phyloP scores from a whole-genome alignment of 2,329 filamentous ascomycete species.

The Xylariomycetidae sp. region DNA sequence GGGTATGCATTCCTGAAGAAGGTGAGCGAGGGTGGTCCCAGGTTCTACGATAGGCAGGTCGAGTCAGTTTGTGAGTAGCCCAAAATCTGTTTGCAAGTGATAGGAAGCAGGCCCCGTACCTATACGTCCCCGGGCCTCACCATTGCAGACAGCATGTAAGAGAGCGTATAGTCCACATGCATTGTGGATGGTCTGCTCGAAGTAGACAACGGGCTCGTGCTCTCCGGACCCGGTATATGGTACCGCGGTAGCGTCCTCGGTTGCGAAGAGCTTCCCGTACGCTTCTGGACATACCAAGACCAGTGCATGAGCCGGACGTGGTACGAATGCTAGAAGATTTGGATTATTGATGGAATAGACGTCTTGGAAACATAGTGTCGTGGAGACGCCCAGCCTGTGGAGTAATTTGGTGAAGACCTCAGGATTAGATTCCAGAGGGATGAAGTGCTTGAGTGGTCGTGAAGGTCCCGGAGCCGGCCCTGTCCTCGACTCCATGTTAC shows the following conservation, averaged over 20 bases:
- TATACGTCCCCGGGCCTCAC: conserved; percentile 40
- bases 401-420: conserved; percentile 71
- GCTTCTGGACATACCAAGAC: conserved; percentile 71
- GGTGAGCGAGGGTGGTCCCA: neutral
- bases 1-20: conserved; percentile 1
- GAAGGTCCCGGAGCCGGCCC: no score
- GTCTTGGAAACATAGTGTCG: conserved; percentile 67
- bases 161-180: conserved; percentile 77
- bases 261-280: conserved; percentile 31
- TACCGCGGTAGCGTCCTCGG: conserved; percentile 7
- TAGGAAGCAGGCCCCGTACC: no score
- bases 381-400: conserved; percentile 64
- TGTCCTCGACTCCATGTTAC: no score
- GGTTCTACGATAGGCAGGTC: neutral
- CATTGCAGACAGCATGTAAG: conserved; percentile 68
- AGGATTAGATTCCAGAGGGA: conserved; percentile 45
- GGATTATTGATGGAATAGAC: conserved; percentile 76
- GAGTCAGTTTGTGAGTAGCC: no score
- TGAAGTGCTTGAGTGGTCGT: conserved; percentile 9
- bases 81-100: no score
- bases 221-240: conserved; percentile 31
- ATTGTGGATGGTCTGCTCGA: conserved; percentile 77
- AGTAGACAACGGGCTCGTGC: conserved; percentile 69
- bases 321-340: conserved; percentile 67
- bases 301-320: conserved; percentile 69